Evolutionary conservation across 805 yeast genomes (phyloP).

Genomic region (Wickerhamomyces chambardii): DNA sequence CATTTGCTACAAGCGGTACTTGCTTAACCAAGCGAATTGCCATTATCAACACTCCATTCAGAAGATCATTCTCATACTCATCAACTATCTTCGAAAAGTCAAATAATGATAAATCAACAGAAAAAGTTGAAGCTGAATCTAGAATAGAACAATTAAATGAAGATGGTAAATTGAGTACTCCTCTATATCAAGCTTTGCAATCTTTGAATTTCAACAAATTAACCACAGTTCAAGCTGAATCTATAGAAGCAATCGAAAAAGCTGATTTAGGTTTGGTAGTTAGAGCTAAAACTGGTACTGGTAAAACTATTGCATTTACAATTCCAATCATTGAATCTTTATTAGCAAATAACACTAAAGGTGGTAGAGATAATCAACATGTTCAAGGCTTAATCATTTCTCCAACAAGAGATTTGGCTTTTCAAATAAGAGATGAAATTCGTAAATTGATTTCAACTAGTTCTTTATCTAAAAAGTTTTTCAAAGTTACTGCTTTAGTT

Average conservation of each 20-base stretch:
- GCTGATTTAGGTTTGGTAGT: slow-evolving; percentile 64
- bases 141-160: slow-evolving; percentile 16
- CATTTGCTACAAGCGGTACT: too few relatives aligned
- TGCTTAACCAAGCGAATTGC: too few relatives aligned
- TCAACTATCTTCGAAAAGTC: too few relatives aligned
- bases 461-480: slow-evolving; percentile 16
- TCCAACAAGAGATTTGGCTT: slow-evolving; percentile 89
- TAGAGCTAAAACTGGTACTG: slow-evolving; percentile 93
- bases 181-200: slow-evolving; percentile 24
- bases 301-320: slow-evolving; percentile 86
- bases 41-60: too few relatives aligned
- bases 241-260: slow-evolving; percentile 48
- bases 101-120: not conserved
- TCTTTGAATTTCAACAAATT: slow-evolving; percentile 39
- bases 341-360: slow-evolving; percentile 20
- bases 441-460: slow-evolving; percentile 30
- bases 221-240: slow-evolving; percentile 61
- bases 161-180: slow-evolving; percentile 18
- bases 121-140: not conserved
- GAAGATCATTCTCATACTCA: too few relatives aligned
- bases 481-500: slow-evolving; percentile 44
- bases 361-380: slow-evolving; percentile 22
- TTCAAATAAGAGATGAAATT: slow-evolving; percentile 67
- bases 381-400: slow-evolving; percentile 65
- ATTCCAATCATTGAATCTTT: slow-evolving; percentile 65